phyloP scores from a whole-genome alignment of 441 rosid genomes.

The Gossypium gossypioides region DNA sequence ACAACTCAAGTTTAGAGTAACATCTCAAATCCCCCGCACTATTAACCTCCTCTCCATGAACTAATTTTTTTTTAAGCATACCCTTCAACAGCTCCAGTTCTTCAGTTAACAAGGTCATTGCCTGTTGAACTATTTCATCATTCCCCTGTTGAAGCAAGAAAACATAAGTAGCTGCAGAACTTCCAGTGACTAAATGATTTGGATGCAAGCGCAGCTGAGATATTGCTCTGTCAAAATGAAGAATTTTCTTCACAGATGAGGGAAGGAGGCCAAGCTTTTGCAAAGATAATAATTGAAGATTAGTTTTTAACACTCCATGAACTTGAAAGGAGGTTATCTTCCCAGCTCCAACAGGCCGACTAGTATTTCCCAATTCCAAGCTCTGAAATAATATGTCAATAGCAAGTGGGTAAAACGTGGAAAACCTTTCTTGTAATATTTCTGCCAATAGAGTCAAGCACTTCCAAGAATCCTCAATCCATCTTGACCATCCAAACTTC shows the following conservation, averaged over 20 bases:
- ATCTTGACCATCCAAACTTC: conserved; percentile 91
- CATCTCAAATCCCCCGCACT: conserved; percentile 26
- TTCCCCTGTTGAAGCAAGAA: conserved; percentile 92
- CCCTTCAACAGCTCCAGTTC: conserved; percentile 65
- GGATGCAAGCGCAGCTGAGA: conserved; percentile 84
- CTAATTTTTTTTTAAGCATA: conserved; percentile 37
- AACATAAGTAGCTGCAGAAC: conserved; percentile 83
- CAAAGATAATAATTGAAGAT: conserved; percentile 83
- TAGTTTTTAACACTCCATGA: conserved; percentile 86
- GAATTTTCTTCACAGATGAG: conserved; percentile 59
- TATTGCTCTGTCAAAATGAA: conserved; percentile 62
- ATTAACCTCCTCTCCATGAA: conserved; percentile 31
- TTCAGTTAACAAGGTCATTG: conserved; percentile 44
- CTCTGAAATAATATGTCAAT: conserved; percentile 74
- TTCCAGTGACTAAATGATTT: conserved; percentile 71
- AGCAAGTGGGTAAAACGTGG: conserved; percentile 58
- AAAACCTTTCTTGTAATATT: conserved; percentile 75
- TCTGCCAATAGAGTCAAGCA: conserved; percentile 96
- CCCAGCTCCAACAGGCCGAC: conserved; percentile 36
- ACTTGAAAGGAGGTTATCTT: conserved; percentile 69
- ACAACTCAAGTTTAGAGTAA: conserved; percentile 58
- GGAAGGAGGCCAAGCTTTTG: conserved; percentile 79
- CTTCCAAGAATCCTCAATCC: conserved; percentile 84
- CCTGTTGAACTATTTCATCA: conserved; percentile 68
- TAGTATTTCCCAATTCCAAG: conserved; percentile 36